Base-by-base conservation (phyloP, 495 filamentous ascomycete species). In the Podospora pseudocomata region DNA sequence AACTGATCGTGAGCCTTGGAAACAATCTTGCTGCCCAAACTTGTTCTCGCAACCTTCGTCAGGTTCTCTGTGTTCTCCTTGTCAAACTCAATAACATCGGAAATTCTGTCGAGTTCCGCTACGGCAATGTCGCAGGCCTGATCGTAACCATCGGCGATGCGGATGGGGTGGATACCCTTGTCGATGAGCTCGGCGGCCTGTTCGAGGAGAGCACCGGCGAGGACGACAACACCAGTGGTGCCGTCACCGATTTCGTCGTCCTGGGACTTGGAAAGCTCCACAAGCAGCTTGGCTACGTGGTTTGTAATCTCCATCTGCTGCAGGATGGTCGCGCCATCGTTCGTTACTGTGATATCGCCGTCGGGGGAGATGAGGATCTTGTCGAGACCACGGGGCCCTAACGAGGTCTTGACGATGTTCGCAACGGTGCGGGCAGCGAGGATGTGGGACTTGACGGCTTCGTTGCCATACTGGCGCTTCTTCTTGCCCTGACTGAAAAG, bases 291-390 rank as follows among this genome's bases (percentile, higher is more conserved):
- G 63, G 95, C 95, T 58, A 99, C 92, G 78, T 98, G 94, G 85
- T 99, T 98, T 68, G 92, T 91, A 68, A 99, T 96, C 81, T 99
- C 95, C 95, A 99, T 99, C 88, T 97, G 95, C 70, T 89, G 86
- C 68, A 99, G 83, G 71, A 99, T 99, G 5, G 95, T 99, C 65
- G 95, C 95, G 74, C 95, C 95, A 84, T 99, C 95, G 78, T 99
- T 99, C 67, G 95, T 99, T 60, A 99, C 94, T 56, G 95, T 99
- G 78, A 99, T 99, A 80, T 98, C 95, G 76, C 95, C 95, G 79
- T 99, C 95, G 34, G 95, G 92, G 58, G 95, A 99, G 73, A 99
- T 99, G 71, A 99, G 85, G 75, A 99, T 99, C 83, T 99, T 99
- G 84, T 99, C 95, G 73, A 99, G 88, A 65, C 95, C 95, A 72